Conservation (phyloP, 2,329 filamentous ascomycete species). For the Shiraia bambusicola region DNA sequence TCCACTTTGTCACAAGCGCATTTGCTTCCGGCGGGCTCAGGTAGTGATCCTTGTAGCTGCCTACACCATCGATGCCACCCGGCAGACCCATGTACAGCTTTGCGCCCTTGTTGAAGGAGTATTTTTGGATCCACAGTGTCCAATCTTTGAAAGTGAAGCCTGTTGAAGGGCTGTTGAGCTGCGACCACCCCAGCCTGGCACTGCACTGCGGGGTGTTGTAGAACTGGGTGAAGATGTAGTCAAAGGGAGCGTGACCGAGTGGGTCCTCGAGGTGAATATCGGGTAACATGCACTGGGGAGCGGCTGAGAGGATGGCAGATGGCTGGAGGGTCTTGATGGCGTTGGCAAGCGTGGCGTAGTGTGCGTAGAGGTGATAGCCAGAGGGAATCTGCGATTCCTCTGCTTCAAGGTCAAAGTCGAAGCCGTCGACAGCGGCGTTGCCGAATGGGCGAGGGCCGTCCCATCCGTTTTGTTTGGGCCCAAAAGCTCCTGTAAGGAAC, state of each 20-base stretch:
- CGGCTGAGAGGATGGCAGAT: slow-evolving; percentile 53
- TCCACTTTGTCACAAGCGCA: slow-evolving; percentile 45
- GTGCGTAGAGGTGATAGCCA: slow-evolving; percentile 33
- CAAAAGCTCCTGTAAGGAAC: slow-evolving; percentile 55
- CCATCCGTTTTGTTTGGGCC: slow-evolving; percentile 43
- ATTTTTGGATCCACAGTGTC: slow-evolving; percentile 39
- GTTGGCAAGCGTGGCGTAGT: slow-evolving; percentile 53
- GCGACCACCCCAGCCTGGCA: slow-evolving; percentile 45
- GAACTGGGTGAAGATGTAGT: slow-evolving; percentile 59
- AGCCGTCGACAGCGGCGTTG: slow-evolving; percentile 51
- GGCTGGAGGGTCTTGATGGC: slow-evolving; percentile 45
- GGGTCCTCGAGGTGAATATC: slow-evolving; percentile 50
- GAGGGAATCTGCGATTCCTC: slow-evolving; percentile 22
- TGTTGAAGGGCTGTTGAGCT: slow-evolving; percentile 27
- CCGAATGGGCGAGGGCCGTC: slow-evolving; percentile 52
- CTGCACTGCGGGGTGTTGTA: slow-evolving; percentile 58
- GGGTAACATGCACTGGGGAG: slow-evolving; percentile 55
- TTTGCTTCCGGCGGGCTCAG: slow-evolving; percentile 51
- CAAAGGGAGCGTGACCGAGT: slow-evolving; percentile 50
- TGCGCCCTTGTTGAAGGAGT: slow-evolving; percentile 44
- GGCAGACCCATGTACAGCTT: slow-evolving; percentile 58
- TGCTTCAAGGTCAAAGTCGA: slow-evolving; percentile 54
- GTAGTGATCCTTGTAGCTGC: slow-evolving; percentile 44
- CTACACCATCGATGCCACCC: slow-evolving; percentile 27
- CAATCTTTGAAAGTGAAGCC: slow-evolving; percentile 53